Conservation (phyloP, 2,329 filamentous ascomycete species). For the Beauveria sp. region DNA sequence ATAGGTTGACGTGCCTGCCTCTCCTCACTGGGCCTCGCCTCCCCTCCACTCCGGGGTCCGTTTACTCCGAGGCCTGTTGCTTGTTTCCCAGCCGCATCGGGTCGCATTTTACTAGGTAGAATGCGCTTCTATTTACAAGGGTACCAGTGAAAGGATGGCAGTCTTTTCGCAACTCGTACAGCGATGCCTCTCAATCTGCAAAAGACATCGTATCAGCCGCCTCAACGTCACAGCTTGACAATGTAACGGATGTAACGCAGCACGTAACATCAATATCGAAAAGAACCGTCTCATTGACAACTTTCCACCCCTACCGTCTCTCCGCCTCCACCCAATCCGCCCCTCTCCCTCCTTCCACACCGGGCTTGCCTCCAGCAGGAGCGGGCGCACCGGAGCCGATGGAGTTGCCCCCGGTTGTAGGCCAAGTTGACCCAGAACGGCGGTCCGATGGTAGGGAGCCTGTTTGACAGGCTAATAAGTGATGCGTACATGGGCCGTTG, state of each 20-base stretch:
- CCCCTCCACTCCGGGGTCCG: neutral
- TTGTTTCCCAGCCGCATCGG: neutral
- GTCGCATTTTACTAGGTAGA: too few species aligned
- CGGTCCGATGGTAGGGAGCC: neutral
- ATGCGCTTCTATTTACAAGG: neutral
- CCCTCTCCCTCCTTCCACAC: neutral
- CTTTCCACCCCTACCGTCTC: neutral
- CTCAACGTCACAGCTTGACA: neutral
- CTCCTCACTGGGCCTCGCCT: neutral
- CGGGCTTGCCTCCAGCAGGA: neutral
- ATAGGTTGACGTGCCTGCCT: constrained; percentile 6
- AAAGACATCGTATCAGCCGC: neutral
- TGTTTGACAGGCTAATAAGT: neutral
- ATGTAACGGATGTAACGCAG: neutral
- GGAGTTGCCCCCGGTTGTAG: neutral
- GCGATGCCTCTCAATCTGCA: too few species aligned
- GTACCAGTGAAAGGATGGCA: too few species aligned
- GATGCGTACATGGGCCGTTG: neutral
- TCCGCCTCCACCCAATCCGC: neutral
- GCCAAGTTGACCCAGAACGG: neutral
- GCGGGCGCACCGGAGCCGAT: constrained; percentile 8
- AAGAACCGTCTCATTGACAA: neutral
- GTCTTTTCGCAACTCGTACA: too few species aligned
- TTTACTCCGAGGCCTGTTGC: neutral
- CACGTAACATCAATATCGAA: neutral